Base-by-base conservation (phyloP, 805 yeast genomes). In the Candida vartiovaarae region DNA sequence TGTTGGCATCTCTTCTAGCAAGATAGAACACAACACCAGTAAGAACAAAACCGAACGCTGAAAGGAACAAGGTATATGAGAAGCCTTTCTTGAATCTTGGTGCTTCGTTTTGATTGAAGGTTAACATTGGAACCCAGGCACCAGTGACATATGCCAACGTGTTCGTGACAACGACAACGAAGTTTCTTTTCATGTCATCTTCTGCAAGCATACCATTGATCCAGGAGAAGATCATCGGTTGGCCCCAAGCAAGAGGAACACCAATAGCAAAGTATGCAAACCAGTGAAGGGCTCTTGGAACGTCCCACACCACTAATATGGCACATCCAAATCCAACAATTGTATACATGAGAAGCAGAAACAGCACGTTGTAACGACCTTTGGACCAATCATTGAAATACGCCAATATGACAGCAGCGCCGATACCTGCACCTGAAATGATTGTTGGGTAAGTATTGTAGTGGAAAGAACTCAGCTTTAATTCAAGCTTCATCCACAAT, bases 221-320 rank as follows among this genome's bases (percentile, higher is more conserved):
- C 82, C 82, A 77, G 4, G 78, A 64, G 44, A 68, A 76, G n/a
- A 76, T 71, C 48, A 71, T 69, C 4, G 80, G 80, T 60, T 74
- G 80, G 3, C 78, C 81, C 71, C 70, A 71, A 4, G 72, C 53
- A 0, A 72, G 62, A 7, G 79, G 78, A 11, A 71, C 56, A 4
- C 78, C 78, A 5, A 70, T 57, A 37, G 74, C 49, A 48, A 68
- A 75, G 54, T 73, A 78, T 23, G 70, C 62, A n/a, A 71, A 57
- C 75, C 78, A 75, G 44, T 74, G 76, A 28, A 68, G 64, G 2
- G 73, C 75, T 10, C 49, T 57, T 2, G 76, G 74, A 28, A 75
- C 66, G 36, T 70, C 49, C 79, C 80, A 77, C 9, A 50, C 59
- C 0, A 77, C 66, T 38, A 75, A 59, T 4, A 70, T 54, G 4